phyloP scores from a whole-genome alignment of 768 basidiomycete species.

The Lactarius akahatsu region DNA sequence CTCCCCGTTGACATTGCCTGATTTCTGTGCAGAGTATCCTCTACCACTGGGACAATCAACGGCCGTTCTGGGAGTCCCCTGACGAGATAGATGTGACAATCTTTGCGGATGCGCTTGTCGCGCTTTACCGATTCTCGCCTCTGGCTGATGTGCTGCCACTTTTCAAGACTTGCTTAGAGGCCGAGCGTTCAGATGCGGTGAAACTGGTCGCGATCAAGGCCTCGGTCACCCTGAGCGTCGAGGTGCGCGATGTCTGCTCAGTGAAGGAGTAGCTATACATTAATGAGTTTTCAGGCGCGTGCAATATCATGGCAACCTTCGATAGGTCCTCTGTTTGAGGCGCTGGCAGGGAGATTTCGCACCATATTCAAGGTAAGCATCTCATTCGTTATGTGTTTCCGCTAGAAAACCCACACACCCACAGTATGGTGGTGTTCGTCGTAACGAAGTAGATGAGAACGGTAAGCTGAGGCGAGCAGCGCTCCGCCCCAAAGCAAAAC shows the following conservation, averaged over 20 bases:
- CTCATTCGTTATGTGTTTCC: not conserved
- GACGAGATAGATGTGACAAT: conserved; percentile 78
- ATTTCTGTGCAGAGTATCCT: conserved; percentile 32
- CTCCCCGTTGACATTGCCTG: conserved; percentile 31
- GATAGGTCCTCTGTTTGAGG: conserved; percentile 47
- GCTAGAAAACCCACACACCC: not conserved
- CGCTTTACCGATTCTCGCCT: conserved; percentile 68
- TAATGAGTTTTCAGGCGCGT: conserved; percentile 41
- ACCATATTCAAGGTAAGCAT: conserved; percentile 54
- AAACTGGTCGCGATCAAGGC: conserved; percentile 79
- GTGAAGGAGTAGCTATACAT: not conserved
- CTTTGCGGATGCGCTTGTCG: conserved; percentile 71
- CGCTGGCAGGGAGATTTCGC: conserved; percentile 50
- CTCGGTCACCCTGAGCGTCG: conserved; percentile 62
- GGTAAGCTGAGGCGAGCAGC: conserved; percentile 55
- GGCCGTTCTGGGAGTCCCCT: conserved; percentile 65
- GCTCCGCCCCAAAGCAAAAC: conserved; percentile 60
- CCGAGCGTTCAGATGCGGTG: conserved; percentile 77
- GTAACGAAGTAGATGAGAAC: conserved; percentile 59
- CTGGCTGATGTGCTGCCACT: conserved; percentile 58
- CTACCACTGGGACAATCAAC: conserved; percentile 37
- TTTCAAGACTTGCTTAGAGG: conserved; percentile 64
- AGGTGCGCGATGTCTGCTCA: conserved; percentile 45
- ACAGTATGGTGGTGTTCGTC: conserved; percentile 52
- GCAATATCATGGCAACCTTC: conserved; percentile 58